phyloP scores from a whole-genome alignment of 768 basidiomycete genomes.

The Paxillus involutus region DNA sequence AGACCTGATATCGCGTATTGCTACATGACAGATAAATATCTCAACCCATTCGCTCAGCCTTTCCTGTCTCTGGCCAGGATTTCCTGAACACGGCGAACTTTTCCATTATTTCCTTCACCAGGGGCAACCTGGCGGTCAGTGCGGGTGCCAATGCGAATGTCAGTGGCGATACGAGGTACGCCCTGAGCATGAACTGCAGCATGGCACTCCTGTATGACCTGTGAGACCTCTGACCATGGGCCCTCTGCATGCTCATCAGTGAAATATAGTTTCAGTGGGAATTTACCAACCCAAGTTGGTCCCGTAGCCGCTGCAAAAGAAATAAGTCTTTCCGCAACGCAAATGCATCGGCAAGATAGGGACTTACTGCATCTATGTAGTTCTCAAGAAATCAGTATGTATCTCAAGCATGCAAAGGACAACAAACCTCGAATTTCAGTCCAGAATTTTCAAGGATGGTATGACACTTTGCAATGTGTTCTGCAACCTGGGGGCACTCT shows the following conservation, averaged over 20 bases:
- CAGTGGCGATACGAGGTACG: conserved; percentile 78
- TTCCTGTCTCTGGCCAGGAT: conserved; percentile 52
- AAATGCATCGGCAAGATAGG: conserved; percentile 27
- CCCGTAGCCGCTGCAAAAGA: conserved; percentile 71
- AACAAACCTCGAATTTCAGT: conserved; percentile 73
- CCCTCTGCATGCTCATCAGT: conserved; percentile 52
- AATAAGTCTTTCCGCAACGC: conserved; percentile 20
- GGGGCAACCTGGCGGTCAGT: conserved; percentile 61
- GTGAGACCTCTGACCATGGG: conserved; percentile 79
- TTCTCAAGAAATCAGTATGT: background rate
- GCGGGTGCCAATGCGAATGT: conserved; percentile 94
- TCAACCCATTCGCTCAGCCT: background rate
- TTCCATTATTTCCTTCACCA: conserved; percentile 74
- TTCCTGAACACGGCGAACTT: conserved; percentile 78
- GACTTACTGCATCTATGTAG: conserved; percentile 38
- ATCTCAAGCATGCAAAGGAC: background rate
- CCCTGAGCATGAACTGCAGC: conserved; percentile 79
- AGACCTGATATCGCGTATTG: too few relatives aligned
- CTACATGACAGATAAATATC: background rate
- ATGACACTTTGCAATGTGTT: conserved; percentile 81
- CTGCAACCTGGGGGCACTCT: conserved; percentile 52
- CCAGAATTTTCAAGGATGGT: conserved; percentile 81
- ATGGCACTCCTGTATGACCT: conserved; percentile 91
- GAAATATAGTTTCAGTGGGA: background rate
- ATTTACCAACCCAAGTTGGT: conserved; percentile 71